phyloP scores from a whole-genome alignment of 2,329 filamentous ascomycete species.

The Gliomastix tumulicola region DNA sequence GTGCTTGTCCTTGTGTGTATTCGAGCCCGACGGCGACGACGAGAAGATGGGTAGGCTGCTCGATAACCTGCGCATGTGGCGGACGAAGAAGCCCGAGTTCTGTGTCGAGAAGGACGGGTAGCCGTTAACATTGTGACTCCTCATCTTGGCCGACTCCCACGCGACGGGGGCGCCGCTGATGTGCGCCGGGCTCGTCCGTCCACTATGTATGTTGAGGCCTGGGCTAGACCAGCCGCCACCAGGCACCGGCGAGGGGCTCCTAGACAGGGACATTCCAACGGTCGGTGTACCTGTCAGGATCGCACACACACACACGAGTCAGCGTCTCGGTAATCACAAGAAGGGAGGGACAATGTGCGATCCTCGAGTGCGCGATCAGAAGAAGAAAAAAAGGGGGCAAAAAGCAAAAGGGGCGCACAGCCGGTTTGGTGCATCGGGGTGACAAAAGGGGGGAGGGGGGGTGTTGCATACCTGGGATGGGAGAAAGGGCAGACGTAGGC shows the following conservation, averaged over 20 bases:
- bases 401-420: background rate
- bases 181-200: conserved; percentile 58
- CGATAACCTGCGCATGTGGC: conserved; percentile 76
- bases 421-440: conserved; percentile 1
- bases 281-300: conserved; percentile 51
- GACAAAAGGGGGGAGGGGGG: conserved; percentile 3
- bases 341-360: too few species aligned
- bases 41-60: conserved; percentile 70
- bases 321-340: too few species aligned
- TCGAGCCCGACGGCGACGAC: conserved; percentile 45
- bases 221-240: conserved; percentile 87
- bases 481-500: conserved; percentile 29
- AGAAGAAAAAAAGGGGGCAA: background rate
- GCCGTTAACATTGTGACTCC: conserved; percentile 64
- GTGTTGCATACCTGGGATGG: conserved; percentile 46
- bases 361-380: too few species aligned
- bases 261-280: conserved; percentile 71
- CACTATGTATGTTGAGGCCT: conserved; percentile 66
- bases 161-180: conserved; percentile 54
- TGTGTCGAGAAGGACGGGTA: conserved; percentile 75
- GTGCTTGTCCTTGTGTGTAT: conserved; percentile 79
- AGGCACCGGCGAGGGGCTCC: conserved; percentile 78
- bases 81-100: conserved; percentile 80
- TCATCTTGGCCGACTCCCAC: conserved; percentile 78
- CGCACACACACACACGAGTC: too few species aligned